Conservation (phyloP, 129 eudicot species). For the Artemisia argyi region DNA sequence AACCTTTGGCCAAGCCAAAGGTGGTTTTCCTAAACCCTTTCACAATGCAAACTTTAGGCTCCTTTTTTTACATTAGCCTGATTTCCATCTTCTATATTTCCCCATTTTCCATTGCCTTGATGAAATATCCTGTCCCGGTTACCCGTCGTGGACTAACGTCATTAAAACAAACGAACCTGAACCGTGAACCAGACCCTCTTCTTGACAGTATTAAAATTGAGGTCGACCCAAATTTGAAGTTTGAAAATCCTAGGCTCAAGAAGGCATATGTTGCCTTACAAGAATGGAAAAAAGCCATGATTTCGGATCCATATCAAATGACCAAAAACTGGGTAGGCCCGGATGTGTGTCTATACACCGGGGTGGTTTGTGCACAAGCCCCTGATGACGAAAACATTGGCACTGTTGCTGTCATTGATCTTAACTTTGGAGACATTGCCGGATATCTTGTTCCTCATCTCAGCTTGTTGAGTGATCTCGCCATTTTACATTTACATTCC, state of each 20-base stretch:
- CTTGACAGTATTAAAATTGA: constrained; percentile 31
- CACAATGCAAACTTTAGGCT: constrained; percentile 51
- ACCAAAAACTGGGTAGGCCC: constrained; percentile 76
- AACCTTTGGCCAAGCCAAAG: constrained; percentile 51
- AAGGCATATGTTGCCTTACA: constrained; percentile 65
- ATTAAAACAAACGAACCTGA: constrained; percentile 7
- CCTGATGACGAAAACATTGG: constrained; percentile 42
- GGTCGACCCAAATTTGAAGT: constrained; percentile 29
- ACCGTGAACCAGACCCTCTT: constrained; percentile 14
- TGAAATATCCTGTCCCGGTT: constrained; percentile 34
- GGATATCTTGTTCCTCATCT: constrained; percentile 74
- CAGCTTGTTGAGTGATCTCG: constrained; percentile 60
- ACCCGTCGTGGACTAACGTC: constrained; percentile 38
- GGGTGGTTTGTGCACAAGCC: constrained; percentile 57
- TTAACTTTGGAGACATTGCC: constrained; percentile 72
- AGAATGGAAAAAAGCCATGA: constrained; percentile 69
- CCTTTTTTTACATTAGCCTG: constrained; percentile 41
- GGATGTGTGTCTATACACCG: constrained; percentile 62
- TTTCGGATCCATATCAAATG: constrained; percentile 65
- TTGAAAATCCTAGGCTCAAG: constrained; percentile 49
- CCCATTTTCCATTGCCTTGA: constrained; percentile 35
- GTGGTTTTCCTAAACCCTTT: constrained; percentile 36
- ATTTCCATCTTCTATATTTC: constrained; percentile 31
- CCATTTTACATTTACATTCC: constrained; percentile 67
- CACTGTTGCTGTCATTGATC: constrained; percentile 69